phyloP scores from a whole-genome alignment of 2,329 filamentous ascomycete species.

The Cladosporium sp. region DNA sequence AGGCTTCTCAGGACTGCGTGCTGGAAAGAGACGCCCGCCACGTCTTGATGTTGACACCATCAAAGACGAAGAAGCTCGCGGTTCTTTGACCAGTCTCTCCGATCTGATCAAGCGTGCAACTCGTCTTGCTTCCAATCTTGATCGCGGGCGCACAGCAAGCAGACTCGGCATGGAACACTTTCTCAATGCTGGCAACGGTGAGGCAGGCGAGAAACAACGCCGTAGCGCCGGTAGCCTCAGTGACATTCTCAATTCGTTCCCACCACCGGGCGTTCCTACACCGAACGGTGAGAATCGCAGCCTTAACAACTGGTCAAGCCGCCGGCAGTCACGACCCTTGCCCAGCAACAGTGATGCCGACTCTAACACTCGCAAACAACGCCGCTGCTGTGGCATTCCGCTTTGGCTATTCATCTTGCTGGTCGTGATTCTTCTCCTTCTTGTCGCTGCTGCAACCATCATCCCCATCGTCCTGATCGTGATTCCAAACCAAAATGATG shows the following conservation, averaged over 20 bases:
- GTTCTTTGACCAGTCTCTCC: conserved; percentile 84
- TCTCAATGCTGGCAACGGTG: conserved; percentile 35
- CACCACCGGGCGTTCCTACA: conserved; percentile 44
- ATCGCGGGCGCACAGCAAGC: conserved; percentile 68
- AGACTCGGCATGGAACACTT: conserved; percentile 47
- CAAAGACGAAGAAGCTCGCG: conserved; percentile 72
- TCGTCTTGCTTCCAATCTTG: conserved; percentile 77
- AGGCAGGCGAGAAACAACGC: conserved; percentile 28
- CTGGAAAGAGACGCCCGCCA: conserved; percentile 54
- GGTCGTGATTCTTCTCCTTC: conserved; percentile 60
- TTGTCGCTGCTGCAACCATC: conserved; percentile 76
- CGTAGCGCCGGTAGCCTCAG: conserved; percentile 53
- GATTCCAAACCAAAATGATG: conserved; percentile 47
- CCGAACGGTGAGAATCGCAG: conserved; percentile 7
- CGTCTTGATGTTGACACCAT: conserved; percentile 78
- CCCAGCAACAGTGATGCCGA: conserved; percentile 27
- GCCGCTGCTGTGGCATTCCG: conserved; percentile 79
- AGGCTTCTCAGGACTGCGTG: conserved; percentile 36
- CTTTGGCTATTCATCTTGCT: conserved; percentile 69
- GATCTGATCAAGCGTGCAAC: conserved; percentile 89
- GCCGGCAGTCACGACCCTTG: conserved; percentile 20
- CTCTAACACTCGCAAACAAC: conserved; percentile 30
- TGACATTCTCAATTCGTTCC: conserved; percentile 62
- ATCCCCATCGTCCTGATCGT: conserved; percentile 66
- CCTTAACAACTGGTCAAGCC: conserved; percentile 13